Conservation (phyloP, 306 rosid species). For the Bauhinia variegata region DNA sequence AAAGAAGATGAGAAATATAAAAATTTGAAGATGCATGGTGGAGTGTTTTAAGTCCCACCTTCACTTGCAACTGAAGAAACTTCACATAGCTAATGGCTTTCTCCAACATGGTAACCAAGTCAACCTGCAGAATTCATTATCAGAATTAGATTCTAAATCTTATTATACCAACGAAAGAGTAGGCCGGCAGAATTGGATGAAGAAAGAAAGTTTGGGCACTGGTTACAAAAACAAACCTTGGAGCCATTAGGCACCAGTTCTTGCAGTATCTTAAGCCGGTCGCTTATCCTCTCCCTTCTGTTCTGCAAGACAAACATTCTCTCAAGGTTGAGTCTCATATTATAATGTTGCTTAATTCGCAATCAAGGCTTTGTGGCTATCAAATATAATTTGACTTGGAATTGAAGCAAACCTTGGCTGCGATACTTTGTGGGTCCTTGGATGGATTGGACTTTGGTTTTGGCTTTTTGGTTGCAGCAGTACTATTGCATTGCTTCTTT, state of each 20-base stretch:
- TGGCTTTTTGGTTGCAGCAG: conserved; percentile 47
- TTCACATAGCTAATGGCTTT: conserved; percentile 88
- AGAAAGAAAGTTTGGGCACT: conserved; percentile 16
- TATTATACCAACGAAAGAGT: neutral
- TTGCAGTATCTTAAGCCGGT: conserved; percentile 78
- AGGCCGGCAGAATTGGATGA: neutral
- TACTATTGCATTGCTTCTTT: conserved; percentile 58
- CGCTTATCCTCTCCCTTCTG: conserved; percentile 95
- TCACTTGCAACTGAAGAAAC: conserved; percentile 93
- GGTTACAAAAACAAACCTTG: conserved; percentile 55
- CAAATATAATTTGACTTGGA: conserved; percentile 32
- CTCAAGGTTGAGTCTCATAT: conserved; percentile 19
- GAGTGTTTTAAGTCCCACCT: conserved; percentile 50
- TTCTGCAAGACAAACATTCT: conserved; percentile 69
- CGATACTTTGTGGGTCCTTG: conserved; percentile 87
- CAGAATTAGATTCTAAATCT: neutral
- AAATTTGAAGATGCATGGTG: conserved; percentile 31
- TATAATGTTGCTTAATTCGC: conserved; percentile 36
- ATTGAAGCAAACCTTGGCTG: conserved; percentile 80
- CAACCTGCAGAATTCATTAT: conserved; percentile 56
- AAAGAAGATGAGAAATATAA: neutral
- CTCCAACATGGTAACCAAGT: conserved; percentile 93
- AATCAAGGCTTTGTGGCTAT: conserved; percentile 28
- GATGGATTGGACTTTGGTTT: conserved; percentile 60
- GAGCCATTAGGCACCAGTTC: conserved; percentile 91